Evolutionary conservation across 2,329 filamentous ascomycete species (phyloP).

Genomic region (Cercospora citrullina): DNA sequence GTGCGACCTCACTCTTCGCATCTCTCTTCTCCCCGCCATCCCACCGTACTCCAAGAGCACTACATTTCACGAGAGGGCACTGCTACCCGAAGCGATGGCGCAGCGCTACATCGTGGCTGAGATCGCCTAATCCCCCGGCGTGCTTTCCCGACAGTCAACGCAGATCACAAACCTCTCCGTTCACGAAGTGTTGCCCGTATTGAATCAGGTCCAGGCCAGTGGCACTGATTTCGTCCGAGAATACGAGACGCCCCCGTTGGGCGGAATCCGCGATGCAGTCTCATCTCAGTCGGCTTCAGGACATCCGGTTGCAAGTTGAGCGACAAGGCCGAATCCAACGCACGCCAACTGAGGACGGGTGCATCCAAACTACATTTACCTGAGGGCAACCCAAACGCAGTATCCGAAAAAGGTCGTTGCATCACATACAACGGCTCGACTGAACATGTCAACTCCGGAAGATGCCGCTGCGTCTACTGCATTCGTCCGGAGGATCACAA

Average conservation of each 20-base stretch:
- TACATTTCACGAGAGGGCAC: background rate
- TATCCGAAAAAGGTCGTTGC: background rate
- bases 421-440: background rate
- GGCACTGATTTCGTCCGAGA: background rate
- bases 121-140: background rate
- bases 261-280: background rate
- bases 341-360: background rate
- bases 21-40: background rate
- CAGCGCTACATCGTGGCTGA: background rate
- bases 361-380: background rate
- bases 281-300: background rate
- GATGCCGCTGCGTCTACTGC: background rate
- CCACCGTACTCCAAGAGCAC: background rate
- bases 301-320: conserved; percentile 1
- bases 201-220: background rate
- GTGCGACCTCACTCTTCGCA: background rate
- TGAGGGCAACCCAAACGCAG: background rate
- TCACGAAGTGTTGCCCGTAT: background rate
- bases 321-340: too few relatives aligned
- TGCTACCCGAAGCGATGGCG: background rate
- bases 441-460: background rate
- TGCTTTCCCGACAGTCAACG: background rate
- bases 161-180: background rate
- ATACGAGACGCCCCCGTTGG: background rate
- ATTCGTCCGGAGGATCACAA: background rate